Base-by-base conservation (phyloP, 192 early-diverging fungal species). In the Coemansia sp. region DNA sequence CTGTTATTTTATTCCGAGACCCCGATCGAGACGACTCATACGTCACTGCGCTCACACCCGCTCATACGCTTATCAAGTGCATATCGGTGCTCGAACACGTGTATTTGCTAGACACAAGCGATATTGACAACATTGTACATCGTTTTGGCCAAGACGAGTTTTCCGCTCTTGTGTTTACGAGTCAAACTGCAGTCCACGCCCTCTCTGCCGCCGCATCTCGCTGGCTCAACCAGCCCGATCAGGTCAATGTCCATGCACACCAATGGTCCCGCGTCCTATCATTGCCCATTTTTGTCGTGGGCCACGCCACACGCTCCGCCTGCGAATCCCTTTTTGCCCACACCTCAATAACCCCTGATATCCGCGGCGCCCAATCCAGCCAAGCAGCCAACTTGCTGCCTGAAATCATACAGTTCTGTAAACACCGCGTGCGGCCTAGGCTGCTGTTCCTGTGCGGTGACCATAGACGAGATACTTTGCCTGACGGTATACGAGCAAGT, bases 231-330 rank as follows among this genome's bases (percentile, higher is more conserved):
- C 55, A n/a, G 12, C 25, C 28, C 23, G 46, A 48, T 5, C 19
- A 36, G 4, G 0, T 9, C n/a, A 40, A 0, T 26, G 25, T 1
- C 25, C 25, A 2, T 26, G 2, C 25, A 26, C 25, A 26, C 2
- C 5, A 15, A 26, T 74, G 71, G 71, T 12, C 42, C 20, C 22
- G 26, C 19, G 53, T 80, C 2, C 37, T 74, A 2, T 10, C 38
- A 28, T 15, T 55, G 23, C 71, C 77, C 3, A 66, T 74, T 55
- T 80, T 80, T 65, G 77, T 74, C 14, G 77, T 80, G 12, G 77
- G 77, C 23, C 48, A 57, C 17, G 68, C 71, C 17, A 80, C 77
- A 25, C 64, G 37, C 17, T 15, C 31, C 5, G 60, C 57, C 0
- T 79, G 71, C 26, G 44, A 52, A 31, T 6, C 17, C 25, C 25